Conservation (phyloP, 2,329 filamentous ascomycete genomes). For the Claviceps capensis region DNA sequence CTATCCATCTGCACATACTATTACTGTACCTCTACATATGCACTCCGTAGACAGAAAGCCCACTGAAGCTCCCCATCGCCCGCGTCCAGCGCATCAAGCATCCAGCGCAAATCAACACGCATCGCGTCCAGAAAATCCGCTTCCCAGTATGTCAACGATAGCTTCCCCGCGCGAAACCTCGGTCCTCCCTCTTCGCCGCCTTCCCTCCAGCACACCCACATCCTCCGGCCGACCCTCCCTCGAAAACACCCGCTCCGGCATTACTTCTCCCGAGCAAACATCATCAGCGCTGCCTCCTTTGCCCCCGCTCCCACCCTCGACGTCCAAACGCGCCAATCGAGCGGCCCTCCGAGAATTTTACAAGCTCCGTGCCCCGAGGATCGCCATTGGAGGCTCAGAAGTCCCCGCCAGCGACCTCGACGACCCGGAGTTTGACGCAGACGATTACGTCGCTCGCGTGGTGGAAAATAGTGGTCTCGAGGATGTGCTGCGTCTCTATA, state of each 20-base stretch:
- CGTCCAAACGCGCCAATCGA: constrained; percentile 52
- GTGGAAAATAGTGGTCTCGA: constrained; percentile 50
- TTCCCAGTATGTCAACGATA: constrained; percentile 46
- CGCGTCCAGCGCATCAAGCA: background rate
- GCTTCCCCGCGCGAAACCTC: constrained; percentile 44
- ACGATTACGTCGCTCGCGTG: constrained; percentile 50
- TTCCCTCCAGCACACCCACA: constrained; percentile 47
- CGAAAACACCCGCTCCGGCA: constrained; percentile 48
- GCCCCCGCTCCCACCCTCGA: constrained; percentile 18
- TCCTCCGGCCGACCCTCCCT: constrained; percentile 65
- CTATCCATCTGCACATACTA: background rate
- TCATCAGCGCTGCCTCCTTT: constrained; percentile 12
- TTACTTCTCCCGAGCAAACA: constrained; percentile 33
- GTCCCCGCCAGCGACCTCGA: constrained; percentile 62
- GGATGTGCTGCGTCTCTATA: constrained; percentile 57
- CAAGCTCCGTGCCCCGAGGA: constrained; percentile 46
- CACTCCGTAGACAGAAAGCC: no score
- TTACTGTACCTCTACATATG: no score
- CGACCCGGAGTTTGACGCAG: constrained; percentile 54
- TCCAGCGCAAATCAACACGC: no score
- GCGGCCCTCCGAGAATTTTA: constrained; percentile 90
- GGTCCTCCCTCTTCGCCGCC: constrained; percentile 38
- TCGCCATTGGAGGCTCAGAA: constrained; percentile 37
- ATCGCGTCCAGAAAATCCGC: no score
- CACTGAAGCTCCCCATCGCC: background rate